phyloP scores from a whole-genome alignment of 495 filamentous ascomycete species.

The Penicillium ochrochloron region DNA sequence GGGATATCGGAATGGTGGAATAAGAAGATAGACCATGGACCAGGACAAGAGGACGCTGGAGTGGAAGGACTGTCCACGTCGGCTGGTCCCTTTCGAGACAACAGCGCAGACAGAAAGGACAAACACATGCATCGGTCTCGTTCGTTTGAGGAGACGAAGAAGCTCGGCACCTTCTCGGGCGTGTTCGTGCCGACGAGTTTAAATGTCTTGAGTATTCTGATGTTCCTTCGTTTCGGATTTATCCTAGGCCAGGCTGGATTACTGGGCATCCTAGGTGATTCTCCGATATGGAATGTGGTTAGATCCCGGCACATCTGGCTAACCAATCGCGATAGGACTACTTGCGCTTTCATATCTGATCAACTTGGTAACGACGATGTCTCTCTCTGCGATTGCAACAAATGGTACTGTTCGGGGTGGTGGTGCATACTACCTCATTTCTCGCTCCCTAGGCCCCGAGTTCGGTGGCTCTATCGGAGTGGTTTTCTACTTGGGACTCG shows the following conservation, averaged over 20 bases:
- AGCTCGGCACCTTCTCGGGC: conserved; percentile 75
- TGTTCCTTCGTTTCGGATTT: conserved; percentile 85
- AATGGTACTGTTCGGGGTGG: conserved; percentile 90
- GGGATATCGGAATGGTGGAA: conserved; percentile 39
- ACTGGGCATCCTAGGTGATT: conserved; percentile 76
- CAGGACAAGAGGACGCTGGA: conserved; percentile 11
- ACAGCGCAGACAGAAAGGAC: conserved; percentile 41
- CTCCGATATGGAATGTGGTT: background rate
- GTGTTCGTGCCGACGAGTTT: conserved; percentile 86
- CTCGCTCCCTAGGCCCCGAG: conserved; percentile 82
- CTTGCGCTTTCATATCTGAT: conserved; percentile 74
- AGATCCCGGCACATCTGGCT: conserved; percentile 13
- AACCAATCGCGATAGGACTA: conserved; percentile 56
- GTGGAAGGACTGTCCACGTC: conserved; percentile 22
- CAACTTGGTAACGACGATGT: conserved; percentile 83
- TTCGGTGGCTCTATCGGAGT: conserved; percentile 91
- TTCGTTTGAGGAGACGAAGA: conserved; percentile 56
- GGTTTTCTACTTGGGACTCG: conserved; percentile 85
- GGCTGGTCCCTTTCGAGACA: conserved; percentile 36
- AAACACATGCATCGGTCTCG: conserved; percentile 47
- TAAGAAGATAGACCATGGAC: conserved; percentile 16
- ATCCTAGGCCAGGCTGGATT: conserved; percentile 80
- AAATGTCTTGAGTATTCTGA: conserved; percentile 91
- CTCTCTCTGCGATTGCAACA: conserved; percentile 84
- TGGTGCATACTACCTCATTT: conserved; percentile 89